A percentile compares a stretch with the other conserved stretches of the same genome.
phyloP scores from a whole-genome alignment of 2,329 filamentous ascomycete genomes.

The Pestalotiopsis sp. region DNA sequence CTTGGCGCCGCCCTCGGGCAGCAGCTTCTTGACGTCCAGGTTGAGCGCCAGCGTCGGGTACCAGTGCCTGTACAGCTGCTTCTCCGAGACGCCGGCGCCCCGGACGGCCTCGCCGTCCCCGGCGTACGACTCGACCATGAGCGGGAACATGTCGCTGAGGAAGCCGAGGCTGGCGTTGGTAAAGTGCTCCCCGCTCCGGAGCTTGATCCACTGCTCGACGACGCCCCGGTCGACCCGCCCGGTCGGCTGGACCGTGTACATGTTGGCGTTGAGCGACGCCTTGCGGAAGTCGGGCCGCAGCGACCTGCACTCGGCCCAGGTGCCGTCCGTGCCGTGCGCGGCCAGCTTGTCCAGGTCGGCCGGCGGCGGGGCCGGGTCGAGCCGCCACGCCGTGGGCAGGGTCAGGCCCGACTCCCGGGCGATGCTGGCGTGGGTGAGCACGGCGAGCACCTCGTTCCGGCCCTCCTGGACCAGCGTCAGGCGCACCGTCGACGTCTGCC shows the following conservation, averaged over 20 bases:
- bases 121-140: slow-evolving; percentile 24
- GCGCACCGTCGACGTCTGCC: slow-evolving; percentile 36
- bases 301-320: slow-evolving; percentile 23
- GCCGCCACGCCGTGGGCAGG: slow-evolving; percentile 51
- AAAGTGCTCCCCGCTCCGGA: slow-evolving; percentile 30
- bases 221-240: slow-evolving; percentile 25
- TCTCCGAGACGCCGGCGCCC: background rate
- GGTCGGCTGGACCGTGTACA: slow-evolving; percentile 24
- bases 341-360: slow-evolving; percentile 18
- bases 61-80: slow-evolving; percentile 42
- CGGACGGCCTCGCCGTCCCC: slow-evolving; percentile 5
- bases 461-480: slow-evolving; percentile 31
- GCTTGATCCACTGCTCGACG: slow-evolving; percentile 31
- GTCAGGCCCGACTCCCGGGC: slow-evolving; percentile 57
- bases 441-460: slow-evolving; percentile 64
- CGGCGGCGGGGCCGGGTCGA: slow-evolving; percentile 37
- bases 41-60: slow-evolving; percentile 70
- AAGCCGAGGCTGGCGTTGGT: slow-evolving; percentile 28
- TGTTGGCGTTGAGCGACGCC: slow-evolving; percentile 22
- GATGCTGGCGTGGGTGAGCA: slow-evolving; percentile 68
- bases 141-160: slow-evolving; percentile 32
- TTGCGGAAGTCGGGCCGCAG: slow-evolving; percentile 28
- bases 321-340: slow-evolving; percentile 27
- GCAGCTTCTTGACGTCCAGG: slow-evolving; percentile 70
- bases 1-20: slow-evolving; percentile 65